Base-by-base conservation (phyloP, 176 grass and related monocot genomes). In the Rhynchospora tenuis region DNA sequence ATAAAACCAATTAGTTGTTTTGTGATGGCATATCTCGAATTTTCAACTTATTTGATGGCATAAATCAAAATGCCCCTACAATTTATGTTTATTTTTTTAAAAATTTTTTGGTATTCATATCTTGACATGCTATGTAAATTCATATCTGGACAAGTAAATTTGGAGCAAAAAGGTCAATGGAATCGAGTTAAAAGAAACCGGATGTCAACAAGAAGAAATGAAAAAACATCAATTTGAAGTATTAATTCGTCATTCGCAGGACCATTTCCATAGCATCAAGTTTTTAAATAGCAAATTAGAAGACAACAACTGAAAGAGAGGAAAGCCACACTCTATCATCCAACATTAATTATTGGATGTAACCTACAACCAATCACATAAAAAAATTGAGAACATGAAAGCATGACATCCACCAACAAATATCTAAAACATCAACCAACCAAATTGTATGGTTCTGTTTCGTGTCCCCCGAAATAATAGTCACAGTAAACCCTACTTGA, bases 341-440 rank as follows among this genome's bases (percentile, higher is more conserved):
- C 58, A 16, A 24, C 78, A 81, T 64, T 81, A 13, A 81, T 45
- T 17, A 81, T 81, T 81, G 78, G 47, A 81, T 64, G 43, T 46
- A 81, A 81, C 78, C 20, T 31, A n/a, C 78, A 79, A 63, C 78
- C 82, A 59, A 74, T 73, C 82, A 45, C 12, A 38, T 59, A 44
- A 55, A 57, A 59, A 68, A 70, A 16, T 24, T 58, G 48, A 74
- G 2, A 59, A 73, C 51, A 50, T 64, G 33, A 52, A 61, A 77
- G 56, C 70, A 64, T 50, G 83, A 77, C 23, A 51, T 73, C 72
- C 67, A 63, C 68, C 72, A 77, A 85, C 15, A 76, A 27, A 77
- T 27, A 82, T 65, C 42, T 23, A 82, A 46, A 48, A 82, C 44
- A 52, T 17, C 59, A 82, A 68, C 80, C 57, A 82, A 68, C 43